These are phyloP conservation scores for Colletotrichum lini DNA, from an alignment of 2,329 filamentous ascomycete genomes.

Conservation along the genomic window DNA sequence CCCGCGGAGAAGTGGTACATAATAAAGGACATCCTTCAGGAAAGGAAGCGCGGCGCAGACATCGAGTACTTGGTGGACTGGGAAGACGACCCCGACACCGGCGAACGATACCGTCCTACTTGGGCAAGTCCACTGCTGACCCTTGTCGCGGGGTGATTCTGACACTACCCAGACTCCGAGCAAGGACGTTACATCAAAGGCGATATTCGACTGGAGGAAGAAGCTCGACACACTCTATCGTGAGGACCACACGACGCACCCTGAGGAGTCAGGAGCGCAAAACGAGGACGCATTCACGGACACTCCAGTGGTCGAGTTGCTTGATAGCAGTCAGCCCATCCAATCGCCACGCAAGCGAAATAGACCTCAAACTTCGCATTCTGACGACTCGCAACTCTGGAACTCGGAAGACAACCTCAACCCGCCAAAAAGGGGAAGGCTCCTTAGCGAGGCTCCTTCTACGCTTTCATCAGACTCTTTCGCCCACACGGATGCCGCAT, in stretches of 20 bases:
- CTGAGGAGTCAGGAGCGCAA: not conserved
- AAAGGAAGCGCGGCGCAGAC: conserved; percentile 47
- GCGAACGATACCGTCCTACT: conserved; percentile 51
- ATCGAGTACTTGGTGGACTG: conserved; percentile 57
- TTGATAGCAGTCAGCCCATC: conserved; percentile 37
- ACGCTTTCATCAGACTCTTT: conserved; percentile 32
- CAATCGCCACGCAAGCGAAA: conserved; percentile 30
- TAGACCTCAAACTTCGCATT: not conserved
- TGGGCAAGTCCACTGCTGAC: conserved; percentile 50
- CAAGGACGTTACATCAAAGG: conserved; percentile 50
- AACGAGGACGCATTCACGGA: not conserved
- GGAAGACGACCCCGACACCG: conserved; percentile 52
- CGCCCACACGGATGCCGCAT: conserved; percentile 36
- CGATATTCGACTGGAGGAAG: conserved; percentile 53
- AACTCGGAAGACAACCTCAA: conserved; percentile 15
- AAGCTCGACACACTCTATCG: conserved; percentile 23
- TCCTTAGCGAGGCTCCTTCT: conserved; percentile 28
- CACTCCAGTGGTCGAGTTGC: not conserved
- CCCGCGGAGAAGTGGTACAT: conserved; percentile 50
- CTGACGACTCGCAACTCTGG: conserved; percentile 5
- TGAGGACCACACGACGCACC: not conserved
- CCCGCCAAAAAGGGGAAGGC: conserved; percentile 21
- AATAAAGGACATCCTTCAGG: conserved; percentile 54
- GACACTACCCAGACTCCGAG: conserved; percentile 28
- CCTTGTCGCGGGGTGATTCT: conserved; percentile 22